phyloP scores from a whole-genome alignment of 805 yeast genomes.

The Ogataea corticis region DNA sequence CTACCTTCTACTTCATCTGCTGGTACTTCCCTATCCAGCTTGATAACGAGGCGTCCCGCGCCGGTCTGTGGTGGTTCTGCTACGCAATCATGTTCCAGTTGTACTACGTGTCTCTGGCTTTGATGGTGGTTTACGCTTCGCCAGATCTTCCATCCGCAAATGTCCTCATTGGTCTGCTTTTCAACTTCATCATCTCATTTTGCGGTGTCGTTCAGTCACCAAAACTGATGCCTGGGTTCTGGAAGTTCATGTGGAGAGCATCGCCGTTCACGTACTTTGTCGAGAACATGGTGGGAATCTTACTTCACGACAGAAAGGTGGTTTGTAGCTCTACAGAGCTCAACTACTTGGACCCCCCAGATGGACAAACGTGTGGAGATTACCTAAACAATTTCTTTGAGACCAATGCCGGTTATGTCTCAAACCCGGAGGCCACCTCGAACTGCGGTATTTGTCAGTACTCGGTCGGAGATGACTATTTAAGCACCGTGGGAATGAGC shows the following conservation, averaged over 20 bases:
- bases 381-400: conserved; percentile 45
- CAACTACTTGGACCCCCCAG: conserved; percentile 52
- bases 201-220: conserved; percentile 68
- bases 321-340: conserved; percentile 50
- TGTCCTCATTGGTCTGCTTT: conserved; percentile 54
- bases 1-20: conserved; percentile 47
- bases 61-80: conserved; percentile 48
- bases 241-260: conserved; percentile 79
- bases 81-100: conserved; percentile 43
- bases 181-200: conserved; percentile 61
- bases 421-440: conserved; percentile 48
- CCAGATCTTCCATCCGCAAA: conserved; percentile 70
- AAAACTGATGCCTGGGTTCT: conserved; percentile 69
- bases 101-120: conserved; percentile 50
- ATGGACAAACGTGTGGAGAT: conserved; percentile 63
- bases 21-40: conserved; percentile 40
- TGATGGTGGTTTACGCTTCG: conserved; percentile 55
- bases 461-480: conserved; percentile 46
- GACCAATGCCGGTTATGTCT: conserved; percentile 53
- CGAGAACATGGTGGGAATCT: conserved; percentile 49
- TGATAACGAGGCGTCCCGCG: conserved; percentile 37
- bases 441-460: conserved; percentile 52
- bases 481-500: conserved; percentile 42
- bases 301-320: conserved; percentile 52
- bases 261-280: conserved; percentile 75